Base-by-base conservation (phyloP, 805 yeast genomes). In the Isabelozyma heimii region DNA sequence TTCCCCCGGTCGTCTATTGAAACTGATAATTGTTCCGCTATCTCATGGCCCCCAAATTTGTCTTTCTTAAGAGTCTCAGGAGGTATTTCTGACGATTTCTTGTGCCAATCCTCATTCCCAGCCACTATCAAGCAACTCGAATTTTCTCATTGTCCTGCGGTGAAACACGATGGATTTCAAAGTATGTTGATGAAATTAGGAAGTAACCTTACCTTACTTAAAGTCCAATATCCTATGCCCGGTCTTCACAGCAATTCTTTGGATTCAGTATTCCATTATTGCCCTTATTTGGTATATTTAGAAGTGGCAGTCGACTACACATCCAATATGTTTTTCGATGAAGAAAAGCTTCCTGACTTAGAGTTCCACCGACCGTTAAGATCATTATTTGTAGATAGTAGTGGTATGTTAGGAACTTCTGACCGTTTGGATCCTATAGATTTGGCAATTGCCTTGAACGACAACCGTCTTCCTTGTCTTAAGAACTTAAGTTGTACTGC, bases 191-290 rank as follows among this genome's bases (percentile, higher is more conserved):
- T 74, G 30, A 79, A 80, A 42, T 76, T 87, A 42, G 98, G 98
- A 0, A 76, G 72, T 26, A 79, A 83, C 51, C 67, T 92, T 46
- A 79, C 73, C 35, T 75, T 80, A 24, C 70, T 92, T 20, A 78
- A 84, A 42, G 82, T 91, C 20, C 84, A 82, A 52, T 94, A 89
- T 60, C 99, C 99, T 2, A 83, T 92, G 91, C 97, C 97, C 0
- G 82, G 84, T 1, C 69, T 92, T 30, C 73, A 78, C 30, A 82
- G 79, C 8, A 80, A 81, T 52, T 83, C 96, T 0, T 70, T 91
- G 56, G 97, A 94, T 65, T 71, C 77, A 45, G 77, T 89, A 1
- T 84, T 92, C 56, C 66, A 77, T 13, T 83, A 83, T 60, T 92
- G 98, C 64, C 95, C 97, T 4, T 79, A 85, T 49, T 70, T 94